phyloP scores from a whole-genome alignment of 2,329 filamentous ascomycete species.

The Sclerotinia glacialis region DNA sequence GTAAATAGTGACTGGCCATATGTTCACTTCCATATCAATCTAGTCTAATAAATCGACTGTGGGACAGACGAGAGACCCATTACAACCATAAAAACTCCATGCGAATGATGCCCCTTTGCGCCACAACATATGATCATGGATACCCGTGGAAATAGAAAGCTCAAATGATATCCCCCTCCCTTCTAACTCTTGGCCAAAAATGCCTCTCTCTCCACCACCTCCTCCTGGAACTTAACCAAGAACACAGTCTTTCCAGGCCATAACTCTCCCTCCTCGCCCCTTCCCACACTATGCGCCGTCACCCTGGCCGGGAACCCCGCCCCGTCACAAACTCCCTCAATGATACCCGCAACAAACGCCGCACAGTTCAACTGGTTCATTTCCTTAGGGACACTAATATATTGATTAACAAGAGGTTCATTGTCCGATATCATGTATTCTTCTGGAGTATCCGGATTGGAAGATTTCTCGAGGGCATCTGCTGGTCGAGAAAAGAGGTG shows the following conservation, averaged over 20 bases:
- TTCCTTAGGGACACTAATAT: slow-evolving; percentile 88
- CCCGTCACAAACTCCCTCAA: slow-evolving; percentile 94
- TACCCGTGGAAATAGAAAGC: not conserved
- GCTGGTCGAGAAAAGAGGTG: slow-evolving; percentile 89
- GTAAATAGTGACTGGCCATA: not conserved
- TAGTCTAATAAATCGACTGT: slow-evolving; percentile 3
- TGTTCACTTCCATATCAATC: not conserved
- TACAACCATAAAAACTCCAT: slow-evolving; percentile 8
- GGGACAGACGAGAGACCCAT: not conserved
- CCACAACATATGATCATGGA: not conserved
- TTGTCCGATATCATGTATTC: slow-evolving; percentile 99
- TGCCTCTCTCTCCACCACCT: slow-evolving; percentile 87
- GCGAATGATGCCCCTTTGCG: slow-evolving; percentile 1
- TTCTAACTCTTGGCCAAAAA: slow-evolving; percentile 60
- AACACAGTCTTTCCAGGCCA: slow-evolving; percentile 98
- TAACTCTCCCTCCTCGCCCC: slow-evolving; percentile 64
- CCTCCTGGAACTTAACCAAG: slow-evolving; percentile 85
- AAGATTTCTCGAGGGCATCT: slow-evolving; percentile 87
- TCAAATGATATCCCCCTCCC: not conserved
- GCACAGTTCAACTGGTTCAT: slow-evolving; percentile 97
- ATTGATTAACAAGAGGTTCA: slow-evolving; percentile 91
- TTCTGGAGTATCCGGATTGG: slow-evolving; percentile 75
- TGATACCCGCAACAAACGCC: slow-evolving; percentile 89
- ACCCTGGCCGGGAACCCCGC: slow-evolving; percentile 86
- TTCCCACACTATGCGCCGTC: slow-evolving; percentile 77